phyloP scores from a whole-genome alignment of 345 rosid species.

The Linum tenue region DNA sequence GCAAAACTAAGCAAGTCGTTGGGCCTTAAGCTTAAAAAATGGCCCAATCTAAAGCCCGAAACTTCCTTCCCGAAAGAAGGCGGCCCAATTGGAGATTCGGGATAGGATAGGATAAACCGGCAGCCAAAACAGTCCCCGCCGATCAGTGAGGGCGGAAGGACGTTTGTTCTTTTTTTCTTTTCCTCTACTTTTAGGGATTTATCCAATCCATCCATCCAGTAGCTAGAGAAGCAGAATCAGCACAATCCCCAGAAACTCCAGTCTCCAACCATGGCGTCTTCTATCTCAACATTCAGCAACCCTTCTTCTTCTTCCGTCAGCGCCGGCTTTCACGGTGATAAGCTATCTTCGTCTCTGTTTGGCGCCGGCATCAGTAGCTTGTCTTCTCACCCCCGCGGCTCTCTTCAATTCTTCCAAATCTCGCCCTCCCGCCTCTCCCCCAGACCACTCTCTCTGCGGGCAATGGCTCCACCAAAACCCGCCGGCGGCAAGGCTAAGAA shows the following conservation, averaged over 20 bases:
- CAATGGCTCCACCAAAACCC: conserved; percentile 97
- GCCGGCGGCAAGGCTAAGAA: conserved; percentile 80
- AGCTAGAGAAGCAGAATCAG: not conserved
- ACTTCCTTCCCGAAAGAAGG: no score
- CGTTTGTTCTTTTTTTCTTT: no score
- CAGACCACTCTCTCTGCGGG: conserved; percentile 55
- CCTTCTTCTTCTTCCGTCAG: conserved; percentile 33
- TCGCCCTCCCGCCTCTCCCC: conserved; percentile 41
- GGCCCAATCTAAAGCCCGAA: no score
- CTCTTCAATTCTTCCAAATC: conserved; percentile 38
- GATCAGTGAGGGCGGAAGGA: no score
- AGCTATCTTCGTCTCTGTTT: not conserved
- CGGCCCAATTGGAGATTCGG: no score
- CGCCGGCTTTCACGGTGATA: no score
- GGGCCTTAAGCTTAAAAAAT: no score
- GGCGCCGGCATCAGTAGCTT: conserved; percentile 14
- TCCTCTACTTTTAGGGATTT: not conserved
- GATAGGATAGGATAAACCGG: no score
- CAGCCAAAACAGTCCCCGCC: no score
- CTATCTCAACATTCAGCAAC: conserved; percentile 9
- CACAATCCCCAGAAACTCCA: not conserved
- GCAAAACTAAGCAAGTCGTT: no score
- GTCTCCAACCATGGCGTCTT: conserved; percentile 4
- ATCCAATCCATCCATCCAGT: conserved; percentile 18
- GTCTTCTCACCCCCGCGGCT: conserved; percentile 40